Base-by-base conservation (phyloP, 257 asterid species). In the Solanum bulbocastanum region DNA sequence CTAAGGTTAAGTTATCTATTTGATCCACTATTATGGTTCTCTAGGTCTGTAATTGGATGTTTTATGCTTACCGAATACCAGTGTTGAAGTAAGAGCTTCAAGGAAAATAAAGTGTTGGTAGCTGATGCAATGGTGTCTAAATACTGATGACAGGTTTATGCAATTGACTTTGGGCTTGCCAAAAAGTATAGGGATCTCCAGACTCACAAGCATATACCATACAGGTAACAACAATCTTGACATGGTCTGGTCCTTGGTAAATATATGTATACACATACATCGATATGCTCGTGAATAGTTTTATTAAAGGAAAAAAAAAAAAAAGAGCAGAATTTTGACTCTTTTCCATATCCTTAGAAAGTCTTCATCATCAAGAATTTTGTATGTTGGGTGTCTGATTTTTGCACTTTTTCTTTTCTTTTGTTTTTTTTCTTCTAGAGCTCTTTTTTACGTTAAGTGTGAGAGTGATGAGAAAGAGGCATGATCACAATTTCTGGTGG, bases 151-250 rank as follows among this genome's bases (percentile, higher is more conserved):
- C 92, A 91, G 93, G 93, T 91, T 87, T 91, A 90, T 10, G 86
- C 88, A 56, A 91, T 91, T 40, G 93, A 90, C 88, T 91, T 87
- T 89, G 93, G 93, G 83, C 92, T 91, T 30, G 93, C 93, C 65
- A 91, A 91, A 74, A 91, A 91, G 88, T 91, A 90, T 86, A 86
- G 91, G 86, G 93, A 91, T 87, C 90, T 91, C 65, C 93, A 91
- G 85, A 91, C 93, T 84, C 92, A 90, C 85, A 91, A 90, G 89
- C 93, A 91, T 88, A 90, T 91, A 87, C 93, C 93, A 56, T 91
- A 91, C 89, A 90, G 93, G 93, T 90, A 49, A 32, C 68, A 30
- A 49, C 44, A 81, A 30, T 81, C 18, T 81, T 49, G 49, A 81
- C 40, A 49, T 49, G 37, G 10, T 30, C 18, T 32, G 42, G 30